Conservation (phyloP, 345 rosid genomes). For the Euphorbia peplus region DNA sequence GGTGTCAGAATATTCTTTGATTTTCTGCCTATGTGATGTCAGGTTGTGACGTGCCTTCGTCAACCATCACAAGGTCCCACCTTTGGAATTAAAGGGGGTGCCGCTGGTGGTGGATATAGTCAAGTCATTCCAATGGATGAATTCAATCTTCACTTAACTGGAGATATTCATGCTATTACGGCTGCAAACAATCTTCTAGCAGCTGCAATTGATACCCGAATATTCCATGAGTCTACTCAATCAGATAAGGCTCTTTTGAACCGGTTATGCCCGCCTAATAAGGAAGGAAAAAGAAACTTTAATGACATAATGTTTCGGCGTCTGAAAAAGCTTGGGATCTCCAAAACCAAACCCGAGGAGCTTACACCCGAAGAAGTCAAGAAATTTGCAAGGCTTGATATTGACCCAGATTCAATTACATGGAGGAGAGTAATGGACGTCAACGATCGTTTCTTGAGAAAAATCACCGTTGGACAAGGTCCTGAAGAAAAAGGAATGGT, state of each 20-base stretch:
- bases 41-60: constrained; percentile 96
- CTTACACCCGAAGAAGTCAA: constrained; percentile 75
- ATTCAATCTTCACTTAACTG: constrained; percentile 94
- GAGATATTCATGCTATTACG: constrained; percentile 97
- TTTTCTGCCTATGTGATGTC: constrained; percentile 15
- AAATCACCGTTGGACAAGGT: constrained; percentile 85
- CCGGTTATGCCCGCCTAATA: constrained; percentile 76
- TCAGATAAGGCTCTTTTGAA: constrained; percentile 96
- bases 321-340: constrained; percentile 77
- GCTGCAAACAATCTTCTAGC: constrained; percentile 99
- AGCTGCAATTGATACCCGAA: constrained; percentile 96
- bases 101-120: constrained; percentile 99
- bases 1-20: not conserved
- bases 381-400: constrained; percentile 87
- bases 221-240: constrained; percentile 89
- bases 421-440: constrained; percentile 99
- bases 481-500: constrained; percentile 98
- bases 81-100: constrained; percentile 99
- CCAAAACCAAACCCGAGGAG: constrained; percentile 80
- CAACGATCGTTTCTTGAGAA: constrained; percentile 91
- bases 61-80: constrained; percentile 99
- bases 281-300: constrained; percentile 81
- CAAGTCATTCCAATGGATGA: constrained; percentile 99
- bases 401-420: constrained; percentile 76
- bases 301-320: constrained; percentile 83